phyloP scores from a whole-genome alignment of 257 asterid species.

The Asclepias syriaca region DNA sequence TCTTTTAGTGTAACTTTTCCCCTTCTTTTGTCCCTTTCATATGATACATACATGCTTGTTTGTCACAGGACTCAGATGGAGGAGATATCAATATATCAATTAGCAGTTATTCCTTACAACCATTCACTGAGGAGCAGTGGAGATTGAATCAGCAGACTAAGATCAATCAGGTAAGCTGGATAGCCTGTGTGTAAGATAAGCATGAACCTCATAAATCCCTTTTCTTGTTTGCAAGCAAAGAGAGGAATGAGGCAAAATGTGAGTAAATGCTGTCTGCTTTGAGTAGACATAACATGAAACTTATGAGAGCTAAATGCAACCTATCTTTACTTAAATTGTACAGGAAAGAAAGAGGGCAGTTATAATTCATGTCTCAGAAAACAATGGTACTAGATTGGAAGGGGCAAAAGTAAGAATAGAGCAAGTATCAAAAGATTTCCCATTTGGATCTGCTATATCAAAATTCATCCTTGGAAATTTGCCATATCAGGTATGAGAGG shows the following conservation, averaged over 20 bases:
- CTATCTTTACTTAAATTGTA: background rate
- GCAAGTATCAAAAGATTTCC: constrained; percentile 42
- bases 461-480: constrained; percentile 35
- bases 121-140: constrained; percentile 33
- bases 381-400: constrained; percentile 26
- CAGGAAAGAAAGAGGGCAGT: constrained; percentile 44
- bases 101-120: constrained; percentile 32
- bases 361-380: constrained; percentile 34
- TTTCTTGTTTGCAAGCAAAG: background rate
- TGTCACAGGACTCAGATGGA: constrained; percentile 21
- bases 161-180: constrained; percentile 22
- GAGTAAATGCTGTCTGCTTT: background rate
- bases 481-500: constrained; percentile 30
- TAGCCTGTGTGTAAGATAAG: background rate
- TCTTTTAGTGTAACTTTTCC: background rate
- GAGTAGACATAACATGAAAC: background rate
- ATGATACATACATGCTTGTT: background rate
- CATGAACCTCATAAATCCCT: background rate
- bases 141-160: constrained; percentile 19
- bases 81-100: constrained; percentile 16
- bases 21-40: background rate
- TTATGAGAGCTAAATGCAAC: background rate
- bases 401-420: constrained; percentile 26
- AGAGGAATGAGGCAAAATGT: background rate
- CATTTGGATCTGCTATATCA: constrained; percentile 51